Evolutionary conservation across 2,329 filamentous ascomycete genomes (phyloP), one percentile per base, ranked within the genome.

Genomic region (Dactylonectria macrodidyma): DNA sequence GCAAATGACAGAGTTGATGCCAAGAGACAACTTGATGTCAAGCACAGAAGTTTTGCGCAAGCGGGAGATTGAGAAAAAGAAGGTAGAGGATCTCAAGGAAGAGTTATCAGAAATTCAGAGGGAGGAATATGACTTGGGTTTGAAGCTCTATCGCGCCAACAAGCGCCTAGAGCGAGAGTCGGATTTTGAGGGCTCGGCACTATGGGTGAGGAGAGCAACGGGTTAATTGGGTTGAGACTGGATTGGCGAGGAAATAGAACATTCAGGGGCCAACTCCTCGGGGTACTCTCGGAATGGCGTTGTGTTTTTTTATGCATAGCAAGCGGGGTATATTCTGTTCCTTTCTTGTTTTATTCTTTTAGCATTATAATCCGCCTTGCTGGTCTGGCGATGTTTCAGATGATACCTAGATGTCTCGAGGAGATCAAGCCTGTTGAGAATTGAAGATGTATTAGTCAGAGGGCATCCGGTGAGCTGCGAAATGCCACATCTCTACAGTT

Each of bases 181-280:
- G 2, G 84, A 86, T 38, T 92, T 86, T 74, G 90, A 93, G 75
- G 89, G 89, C 11, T 91, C 90, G 0, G 88, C 88, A 34, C 81
- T 97, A 10, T 97, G 94, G 94, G 92, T 97, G 57, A 88, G 91
- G 75, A 87, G 94, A 70, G 91, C 95, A 68, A 95, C 93, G 22
- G 88, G 86, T 68, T 92, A 79, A 87, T 41, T 22, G 46, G 44
- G 34, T 11, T 58, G 46, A 52, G 33, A 54, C 50, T 67, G 56
- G 67, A 48, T 59, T 64, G 34, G 50, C 22, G 55, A 67, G 59
- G 63, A 52, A 58, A 61, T 34, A 22, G 46, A 48, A 47, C 61
- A 33, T 55, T 55, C 48, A 55, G n/a, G 22, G 65, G 68, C 50
- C n/a, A 36, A 16, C 11, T 8, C 47, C 62, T 47, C 46, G 47